Percentiles rank a stretch among this genome's conserved stretches.
These are phyloP conservation scores for Fistulinella staudtii DNA, from an alignment of 1,284 basidiomycete genomes.

Conservation along the genomic window DNA sequence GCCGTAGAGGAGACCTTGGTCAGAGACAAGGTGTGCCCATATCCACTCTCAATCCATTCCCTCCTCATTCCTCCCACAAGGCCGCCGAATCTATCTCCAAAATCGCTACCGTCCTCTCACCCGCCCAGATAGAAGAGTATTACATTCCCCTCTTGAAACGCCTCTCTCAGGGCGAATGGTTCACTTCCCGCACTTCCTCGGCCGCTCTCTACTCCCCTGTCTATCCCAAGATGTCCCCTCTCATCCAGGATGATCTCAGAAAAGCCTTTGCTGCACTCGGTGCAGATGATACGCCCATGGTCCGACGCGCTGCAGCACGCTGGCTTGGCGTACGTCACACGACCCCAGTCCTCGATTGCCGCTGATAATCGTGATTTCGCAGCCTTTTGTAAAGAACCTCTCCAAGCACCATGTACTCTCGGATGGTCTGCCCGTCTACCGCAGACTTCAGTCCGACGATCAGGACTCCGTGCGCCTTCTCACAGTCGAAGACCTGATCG, in stretches of 20 bases:
- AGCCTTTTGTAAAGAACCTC: slow-evolving; percentile 79
- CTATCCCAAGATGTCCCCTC: slow-evolving; percentile 73
- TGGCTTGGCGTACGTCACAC: slow-evolving; percentile 78
- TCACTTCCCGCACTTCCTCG: slow-evolving; percentile 97
- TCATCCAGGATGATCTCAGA: slow-evolving; percentile 86
- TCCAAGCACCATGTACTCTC: slow-evolving; percentile 77
- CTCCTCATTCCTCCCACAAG: slow-evolving; percentile 40
- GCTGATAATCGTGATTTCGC: slow-evolving; percentile 10
- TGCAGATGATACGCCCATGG: slow-evolving; percentile 98
- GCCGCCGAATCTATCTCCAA: slow-evolving; percentile 97
- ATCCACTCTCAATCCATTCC: background rate
- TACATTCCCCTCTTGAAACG: slow-evolving; percentile 92
- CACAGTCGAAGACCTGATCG: slow-evolving; percentile 95
- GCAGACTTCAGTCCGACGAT: slow-evolving; percentile 92
- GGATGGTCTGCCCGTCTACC: slow-evolving; percentile 92
- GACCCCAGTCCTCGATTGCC: background rate
- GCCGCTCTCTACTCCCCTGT: slow-evolving; percentile 94
- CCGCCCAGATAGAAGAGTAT: slow-evolving; percentile 82
- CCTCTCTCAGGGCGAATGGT: slow-evolving; percentile 95
- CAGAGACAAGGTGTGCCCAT: slow-evolving; percentile 81
- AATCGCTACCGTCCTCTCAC: slow-evolving; percentile 76
- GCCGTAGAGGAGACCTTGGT: slow-evolving; percentile 98
- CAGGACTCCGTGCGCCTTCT: slow-evolving; percentile 97
- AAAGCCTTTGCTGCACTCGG: slow-evolving; percentile 83
- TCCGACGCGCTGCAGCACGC: slow-evolving; percentile 93